Evolutionary conservation across 73 alveolate species (phyloP), one percentile per base, ranked within the genome.

Genomic region (Effrenium voratum): DNA sequence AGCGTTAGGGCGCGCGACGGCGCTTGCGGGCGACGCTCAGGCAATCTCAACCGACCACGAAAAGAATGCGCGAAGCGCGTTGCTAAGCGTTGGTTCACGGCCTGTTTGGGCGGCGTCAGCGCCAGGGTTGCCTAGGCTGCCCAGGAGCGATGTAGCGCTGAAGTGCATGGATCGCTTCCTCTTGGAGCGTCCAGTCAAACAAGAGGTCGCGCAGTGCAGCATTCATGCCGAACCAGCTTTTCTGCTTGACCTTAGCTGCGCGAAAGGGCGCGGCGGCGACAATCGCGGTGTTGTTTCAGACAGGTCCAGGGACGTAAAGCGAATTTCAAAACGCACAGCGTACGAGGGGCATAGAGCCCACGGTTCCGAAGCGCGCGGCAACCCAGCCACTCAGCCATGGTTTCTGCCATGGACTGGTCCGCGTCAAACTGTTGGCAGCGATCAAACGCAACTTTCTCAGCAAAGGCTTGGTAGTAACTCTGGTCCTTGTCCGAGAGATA

Each of bases 301-400:
- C n/a, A n/a, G n/a, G n/a, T n/a, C n/a, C n/a, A n/a, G n/a, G n/a
- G n/a, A n/a, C n/a, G n/a, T n/a, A n/a, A n/a, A n/a, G n/a, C n/a
- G n/a, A 52, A 19, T 52, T 19, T 52, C 66, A 10, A 19, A 52
- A 52, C 19, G 19, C 66, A 19, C 19, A 52, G 19, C 66, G 66
- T 52, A 52, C 28, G 10, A 13, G 59, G 32, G 2, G 36, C 95
- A 5, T 87, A 87, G 49, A 59, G 16, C 22, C 95, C 95, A 1
- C 95, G 68, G 49, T 63, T 63, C 2, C 84, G 44, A 47, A 87
- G 68, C 5, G 95, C 95, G 38, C 41, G 43, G 22, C 41, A 12
- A 36, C 34, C 28, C 84, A 87, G 10, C 84, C 84, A 87, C 10
- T 87, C 95, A 26, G 83, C 8, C 95, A 87, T 87, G 8, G 47